Evolutionary conservation across 2,329 filamentous ascomycete species (phyloP), one percentile per base, ranked within the genome.

Genomic region (Phaeosphaeriaceae sp.): DNA sequence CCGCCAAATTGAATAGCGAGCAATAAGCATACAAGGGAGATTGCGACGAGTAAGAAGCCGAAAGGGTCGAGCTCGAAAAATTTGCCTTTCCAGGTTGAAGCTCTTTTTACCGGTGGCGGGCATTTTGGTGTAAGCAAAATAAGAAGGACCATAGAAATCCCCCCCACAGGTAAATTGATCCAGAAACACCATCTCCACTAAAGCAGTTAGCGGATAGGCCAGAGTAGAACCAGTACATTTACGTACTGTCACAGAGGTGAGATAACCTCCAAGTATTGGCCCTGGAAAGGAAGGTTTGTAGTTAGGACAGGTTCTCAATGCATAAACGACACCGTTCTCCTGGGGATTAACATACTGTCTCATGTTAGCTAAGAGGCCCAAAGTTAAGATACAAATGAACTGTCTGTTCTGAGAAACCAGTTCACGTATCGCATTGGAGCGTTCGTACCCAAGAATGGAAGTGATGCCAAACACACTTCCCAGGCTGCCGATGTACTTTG

Each of bases 111-210:
- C 7, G 40, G 49, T 57, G 47, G 47, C n/a, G 15, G 27, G 19
- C 25, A 20, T 20, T 33, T 49, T 13, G 47, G 47, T 13, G n/a
- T 36, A 21, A 49, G 27, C 10, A 31, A 19, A 2, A 33, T 10
- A 5, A 65, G 36, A 7, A 57, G 45, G 15, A 56, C 3, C 13
- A 63, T 50, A 3, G 58, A 31, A n/a, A 66, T 42, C 1, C 31
- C 65, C 1, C 67, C 60, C 3, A 65, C 13, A n/a, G 66, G 62
- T 13, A 69, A 11, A 21, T 49, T 49, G 25, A 49, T 31, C 25
- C n/a, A 49, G 25, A 49, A 36, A 22, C 25, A 49, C 47, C 62
- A 89, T 52, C 88, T 78, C 88, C 88, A 90, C 19, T 13, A 13
- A 36, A 13, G 13, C 11, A 7, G 13, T 36, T 11, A 36, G 9